Evolutionary conservation across 257 asterid genomes (phyloP), one percentile per base, ranked within the genome.

Genomic region (Solanum rostratum): DNA sequence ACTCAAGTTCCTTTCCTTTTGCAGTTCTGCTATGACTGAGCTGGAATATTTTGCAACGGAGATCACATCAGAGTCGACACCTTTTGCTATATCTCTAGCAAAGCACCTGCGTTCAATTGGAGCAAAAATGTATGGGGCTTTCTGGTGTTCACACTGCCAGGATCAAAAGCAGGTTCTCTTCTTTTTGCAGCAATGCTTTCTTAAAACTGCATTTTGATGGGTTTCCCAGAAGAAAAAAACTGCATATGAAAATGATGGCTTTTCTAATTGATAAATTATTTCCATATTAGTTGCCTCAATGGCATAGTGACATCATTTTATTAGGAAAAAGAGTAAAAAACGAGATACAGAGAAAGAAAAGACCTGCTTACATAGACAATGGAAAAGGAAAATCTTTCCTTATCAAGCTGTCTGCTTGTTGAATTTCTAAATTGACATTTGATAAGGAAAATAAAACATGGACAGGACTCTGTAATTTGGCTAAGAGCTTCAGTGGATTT

Each of bases 71-170:
- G 88, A 92, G 85, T 96, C 99, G 39, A 94, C 91, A 85, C 97
- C 97, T 80, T 86, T 89, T 90, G 94, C 98, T 88, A 84, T 96
- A 86, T 90, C 98, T 82, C 97, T 96, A 62, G 99, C 98, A 3
- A 94, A 66, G 79, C 96, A 93, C 88, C 92, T 96, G 83, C 93
- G 30, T 79, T 93, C 98, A 54, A 84, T 93, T 55, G 97, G 97
- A 81, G 99, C 99, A 39, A 93, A 92, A 88, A 73, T 96, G 76
- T 96, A 93, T 85, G 98, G 99, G 85, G 98, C 98, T 85, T 96
- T 96, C 90, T 96, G 99, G 99, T 94, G 98, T 88, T 91, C 98
- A 41, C 99, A 94, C 86, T 96, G 99, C 87, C 87, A 81, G 88
- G 92, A 92, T 55, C 99, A 96, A 91, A 93, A 92, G 86, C 91